These are phyloP conservation scores for Aphanomyces astaci DNA, from an alignment of 352 stramenopile species.

Conservation along the genomic window DNA sequence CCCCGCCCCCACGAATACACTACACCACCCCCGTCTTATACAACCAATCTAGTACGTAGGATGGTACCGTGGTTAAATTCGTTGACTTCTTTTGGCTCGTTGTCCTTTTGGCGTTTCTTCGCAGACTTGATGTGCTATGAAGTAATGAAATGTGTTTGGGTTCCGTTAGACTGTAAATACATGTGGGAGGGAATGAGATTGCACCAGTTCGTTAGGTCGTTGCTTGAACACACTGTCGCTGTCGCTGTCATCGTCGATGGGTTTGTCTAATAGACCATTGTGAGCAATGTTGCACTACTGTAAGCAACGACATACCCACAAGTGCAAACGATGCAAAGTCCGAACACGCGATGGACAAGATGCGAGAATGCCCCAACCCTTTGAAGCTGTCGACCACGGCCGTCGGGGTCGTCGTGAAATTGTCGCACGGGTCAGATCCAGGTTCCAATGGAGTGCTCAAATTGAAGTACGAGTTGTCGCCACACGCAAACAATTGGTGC, in stretches of 20 bases:
- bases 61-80: constrained; percentile 31
- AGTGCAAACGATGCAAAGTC: constrained; percentile 62
- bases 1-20: constrained; percentile 67
- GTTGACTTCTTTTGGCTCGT: constrained; percentile 25
- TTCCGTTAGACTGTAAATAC: not conserved
- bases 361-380: constrained; percentile 11
- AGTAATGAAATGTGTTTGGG: constrained; percentile 10
- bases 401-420: constrained; percentile 15
- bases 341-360: constrained; percentile 41
- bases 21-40: too few relatives aligned
- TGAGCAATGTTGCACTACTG: constrained; percentile 26
- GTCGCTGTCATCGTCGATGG: constrained; percentile 20
- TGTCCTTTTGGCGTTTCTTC: constrained; percentile 12
- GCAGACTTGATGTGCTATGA: not conserved
- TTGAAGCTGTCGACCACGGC: constrained; percentile 31
- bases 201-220: not conserved
- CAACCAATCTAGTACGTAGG: too few relatives aligned
- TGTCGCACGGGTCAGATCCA: constrained; percentile 22
- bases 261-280: too few relatives aligned
- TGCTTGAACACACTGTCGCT: not conserved
- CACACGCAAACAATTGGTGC: constrained; percentile 52
- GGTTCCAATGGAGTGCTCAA: constrained; percentile 26
- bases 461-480: constrained; percentile 57
- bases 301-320: constrained; percentile 33
- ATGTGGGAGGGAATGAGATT: not conserved